A percentile compares a stretch with the other conserved stretches of the same genome.
Conservation (phyloP, 139 green algal genomes). For the Chlorella vulgaris region DNA sequence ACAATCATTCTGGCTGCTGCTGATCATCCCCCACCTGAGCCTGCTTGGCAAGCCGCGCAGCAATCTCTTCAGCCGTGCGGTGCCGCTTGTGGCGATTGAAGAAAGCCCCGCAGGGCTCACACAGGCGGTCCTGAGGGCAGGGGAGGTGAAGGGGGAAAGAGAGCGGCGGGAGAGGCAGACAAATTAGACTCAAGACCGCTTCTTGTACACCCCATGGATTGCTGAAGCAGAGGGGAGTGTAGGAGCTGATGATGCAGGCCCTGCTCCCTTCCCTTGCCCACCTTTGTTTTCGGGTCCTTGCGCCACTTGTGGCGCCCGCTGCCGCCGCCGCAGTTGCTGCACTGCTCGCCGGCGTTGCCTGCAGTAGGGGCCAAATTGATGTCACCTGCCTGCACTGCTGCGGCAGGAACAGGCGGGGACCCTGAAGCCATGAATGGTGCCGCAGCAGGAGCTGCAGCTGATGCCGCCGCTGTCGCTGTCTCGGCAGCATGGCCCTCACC, state of each 20-base stretch:
- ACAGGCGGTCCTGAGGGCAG: neutral
- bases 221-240: neutral
- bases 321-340: neutral
- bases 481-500: too few species aligned
- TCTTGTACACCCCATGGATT: neutral
- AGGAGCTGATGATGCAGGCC: neutral
- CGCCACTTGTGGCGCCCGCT: neutral
- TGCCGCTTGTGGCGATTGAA: neutral
- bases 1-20: neutral
- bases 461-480: too few species aligned
- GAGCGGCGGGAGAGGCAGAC: neutral
- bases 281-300: neutral
- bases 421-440: too few species aligned
- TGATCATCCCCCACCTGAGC: too few species aligned
- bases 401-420: too few species aligned
- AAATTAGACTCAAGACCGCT: too few species aligned
- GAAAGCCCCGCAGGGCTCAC: neutral
- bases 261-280: neutral
- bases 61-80: neutral
- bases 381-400: too few species aligned
- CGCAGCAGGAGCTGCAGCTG: too few species aligned
- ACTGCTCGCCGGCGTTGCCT: neutral
- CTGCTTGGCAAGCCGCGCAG: neutral
- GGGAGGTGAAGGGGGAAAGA: neutral
- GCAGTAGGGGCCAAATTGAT: too few species aligned